These are phyloP conservation scores for Cercospora sp. DNA, from an alignment of 2,329 filamentous ascomycete species.

Conservation along the genomic window DNA sequence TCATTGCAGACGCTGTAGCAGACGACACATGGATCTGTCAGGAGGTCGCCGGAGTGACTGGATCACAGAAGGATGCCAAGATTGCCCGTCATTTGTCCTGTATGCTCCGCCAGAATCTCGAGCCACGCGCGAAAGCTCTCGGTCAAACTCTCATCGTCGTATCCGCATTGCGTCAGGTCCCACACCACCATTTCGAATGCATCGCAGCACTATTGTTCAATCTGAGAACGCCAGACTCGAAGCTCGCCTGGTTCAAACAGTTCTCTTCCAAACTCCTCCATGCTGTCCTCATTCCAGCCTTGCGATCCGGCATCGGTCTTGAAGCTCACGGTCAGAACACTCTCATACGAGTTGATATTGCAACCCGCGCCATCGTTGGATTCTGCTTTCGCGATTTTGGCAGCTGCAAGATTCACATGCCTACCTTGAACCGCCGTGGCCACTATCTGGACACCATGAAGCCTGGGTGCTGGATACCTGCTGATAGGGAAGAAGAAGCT, in stretches of 20 bases:
- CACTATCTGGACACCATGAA: conserved; percentile 3
- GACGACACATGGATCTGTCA: conserved; percentile 12
- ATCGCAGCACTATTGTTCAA: background rate
- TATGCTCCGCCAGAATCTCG: conserved; percentile 12
- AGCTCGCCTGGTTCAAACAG: background rate
- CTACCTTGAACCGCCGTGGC: conserved; percentile 10
- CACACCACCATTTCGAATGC: background rate
- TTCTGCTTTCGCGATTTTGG: conserved; percentile 16
- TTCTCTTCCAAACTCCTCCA: background rate
- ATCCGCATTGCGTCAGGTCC: background rate
- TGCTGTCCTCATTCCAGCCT: conserved; percentile 6
- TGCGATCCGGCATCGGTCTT: conserved; percentile 14
- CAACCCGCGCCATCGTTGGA: background rate
- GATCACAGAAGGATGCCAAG: conserved; percentile 5
- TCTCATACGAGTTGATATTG: conserved; percentile 6
- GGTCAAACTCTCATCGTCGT: background rate
- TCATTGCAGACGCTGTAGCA: conserved; percentile 12
- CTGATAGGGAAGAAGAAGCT: conserved; percentile 13
- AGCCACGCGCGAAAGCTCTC: conserved; percentile 8
- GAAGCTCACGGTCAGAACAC: conserved; percentile 18
- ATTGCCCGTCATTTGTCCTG: conserved; percentile 11
- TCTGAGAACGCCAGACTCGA: background rate
- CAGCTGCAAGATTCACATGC: conserved; percentile 12
- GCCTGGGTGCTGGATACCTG: conserved; percentile 3
- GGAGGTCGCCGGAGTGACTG: conserved; percentile 14